These are phyloP conservation scores for Oryza rufipogon DNA, from an alignment of 176 grass and related monocot species.

Conservation along the genomic window DNA sequence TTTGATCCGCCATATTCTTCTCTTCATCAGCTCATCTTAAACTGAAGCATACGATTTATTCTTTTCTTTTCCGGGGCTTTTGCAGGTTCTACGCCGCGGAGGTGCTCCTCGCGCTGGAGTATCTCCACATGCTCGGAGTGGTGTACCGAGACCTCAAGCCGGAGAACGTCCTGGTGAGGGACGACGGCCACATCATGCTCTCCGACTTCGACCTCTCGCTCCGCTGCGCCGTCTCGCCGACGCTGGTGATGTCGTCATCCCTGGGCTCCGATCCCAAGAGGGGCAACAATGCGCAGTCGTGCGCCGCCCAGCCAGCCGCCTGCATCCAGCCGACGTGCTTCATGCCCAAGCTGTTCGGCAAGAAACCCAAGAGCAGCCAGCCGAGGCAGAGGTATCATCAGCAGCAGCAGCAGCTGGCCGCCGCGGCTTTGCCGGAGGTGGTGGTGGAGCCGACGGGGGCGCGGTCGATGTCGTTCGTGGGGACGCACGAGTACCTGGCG, in stretches of 20 bases:
- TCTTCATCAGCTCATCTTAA: not conserved
- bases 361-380: constrained; percentile 35
- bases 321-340: constrained; percentile 82
- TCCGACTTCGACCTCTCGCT: constrained; percentile 77
- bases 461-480: constrained; percentile 72
- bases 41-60: not conserved
- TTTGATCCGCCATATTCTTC: not conserved
- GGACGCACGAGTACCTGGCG: constrained; percentile 70
- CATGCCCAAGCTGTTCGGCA: constrained; percentile 71
- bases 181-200: constrained; percentile 77
- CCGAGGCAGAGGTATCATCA: constrained; percentile 8
- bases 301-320: constrained; percentile 50
- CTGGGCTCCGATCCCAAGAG: constrained; percentile 35
- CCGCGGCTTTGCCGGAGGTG: constrained; percentile 51
- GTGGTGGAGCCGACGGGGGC: constrained; percentile 64
- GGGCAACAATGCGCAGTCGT: constrained; percentile 32
- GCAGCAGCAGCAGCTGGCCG: constrained; percentile 4
- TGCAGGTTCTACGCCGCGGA: constrained; percentile 69
- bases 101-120: constrained; percentile 68
- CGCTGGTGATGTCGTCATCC: constrained; percentile 49
- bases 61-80: no score
- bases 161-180: constrained; percentile 68
- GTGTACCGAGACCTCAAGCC: constrained; percentile 77
- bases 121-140: constrained; percentile 74
- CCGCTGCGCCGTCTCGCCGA: constrained; percentile 60